phyloP scores from a whole-genome alignment of 179 eudicot genomes.

The Amaranthus tricolor region DNA sequence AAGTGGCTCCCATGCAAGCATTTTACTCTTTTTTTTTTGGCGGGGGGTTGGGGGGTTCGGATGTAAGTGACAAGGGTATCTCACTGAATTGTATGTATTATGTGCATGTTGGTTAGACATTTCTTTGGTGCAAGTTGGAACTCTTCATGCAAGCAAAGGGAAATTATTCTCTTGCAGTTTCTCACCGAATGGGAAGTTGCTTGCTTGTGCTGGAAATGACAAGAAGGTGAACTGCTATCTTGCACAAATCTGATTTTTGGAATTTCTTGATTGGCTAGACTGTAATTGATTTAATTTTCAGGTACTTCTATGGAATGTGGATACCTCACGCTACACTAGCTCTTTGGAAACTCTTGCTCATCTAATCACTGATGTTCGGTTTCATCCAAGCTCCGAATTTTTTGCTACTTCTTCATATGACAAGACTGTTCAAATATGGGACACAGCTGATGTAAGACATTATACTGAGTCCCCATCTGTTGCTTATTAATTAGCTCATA shows the following conservation, averaged over 20 bases:
- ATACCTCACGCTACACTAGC: conserved; percentile 17
- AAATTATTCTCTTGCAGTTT: conserved; percentile 27
- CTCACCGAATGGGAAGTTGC: conserved; percentile 27
- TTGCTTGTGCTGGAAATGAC: conserved; percentile 35
- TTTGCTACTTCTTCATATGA: conserved; percentile 69
- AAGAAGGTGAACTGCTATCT: conserved; percentile 24
- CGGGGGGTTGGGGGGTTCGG: no score
- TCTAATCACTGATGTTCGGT: conserved; percentile 55
- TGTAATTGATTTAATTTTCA: conserved; percentile 18
- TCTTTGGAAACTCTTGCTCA: conserved; percentile 36
- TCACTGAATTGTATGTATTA: neutral
- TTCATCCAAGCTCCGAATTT: conserved; percentile 43
- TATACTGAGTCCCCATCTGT: neutral
- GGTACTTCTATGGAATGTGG: conserved; percentile 48
- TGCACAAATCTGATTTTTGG: neutral
- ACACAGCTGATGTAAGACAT: conserved; percentile 42
- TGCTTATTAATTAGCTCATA: neutral
- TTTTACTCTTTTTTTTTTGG: no score
- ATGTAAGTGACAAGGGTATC: neutral
- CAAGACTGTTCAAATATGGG: conserved; percentile 55
- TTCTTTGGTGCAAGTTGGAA: conserved; percentile 25
- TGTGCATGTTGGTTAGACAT: conserved; percentile 18
- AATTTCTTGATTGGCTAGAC: neutral
- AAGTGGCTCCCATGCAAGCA: no score
- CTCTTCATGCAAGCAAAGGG: conserved; percentile 28